These are phyloP conservation scores for Chaetomium cochliodes DNA, from an alignment of 495 filamentous ascomycete species.

Conservation along the genomic window DNA sequence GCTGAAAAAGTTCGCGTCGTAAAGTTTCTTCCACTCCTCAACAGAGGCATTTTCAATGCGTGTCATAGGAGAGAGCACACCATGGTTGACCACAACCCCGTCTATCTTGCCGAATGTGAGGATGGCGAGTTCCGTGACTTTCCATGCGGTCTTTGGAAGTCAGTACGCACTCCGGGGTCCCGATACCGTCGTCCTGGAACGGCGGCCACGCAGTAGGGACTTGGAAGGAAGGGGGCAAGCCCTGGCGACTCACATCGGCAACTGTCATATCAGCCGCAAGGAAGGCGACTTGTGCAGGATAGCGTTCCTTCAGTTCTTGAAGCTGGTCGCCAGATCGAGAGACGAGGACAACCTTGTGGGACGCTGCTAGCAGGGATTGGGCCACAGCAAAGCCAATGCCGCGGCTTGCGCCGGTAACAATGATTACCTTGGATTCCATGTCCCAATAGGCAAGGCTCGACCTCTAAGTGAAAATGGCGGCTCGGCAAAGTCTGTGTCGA, in stretches of 20 bases:
- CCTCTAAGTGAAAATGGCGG: neutral
- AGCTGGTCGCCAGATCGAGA: constrained; percentile 69
- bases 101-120: constrained; percentile 71
- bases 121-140: constrained; percentile 62
- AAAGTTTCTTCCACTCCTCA: constrained; percentile 72
- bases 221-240: neutral
- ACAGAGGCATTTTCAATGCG: constrained; percentile 61
- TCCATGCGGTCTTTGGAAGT: constrained; percentile 50
- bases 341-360: constrained; percentile 71
- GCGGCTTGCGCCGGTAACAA: constrained; percentile 68
- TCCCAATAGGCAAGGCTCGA: constrained; percentile 13
- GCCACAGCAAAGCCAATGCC: constrained; percentile 83
- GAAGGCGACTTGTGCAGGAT: constrained; percentile 65
- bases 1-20: constrained; percentile 82
- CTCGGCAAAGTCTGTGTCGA: constrained; percentile 4
- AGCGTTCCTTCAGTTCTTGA: constrained; percentile 61
- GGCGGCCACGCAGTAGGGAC: too few species aligned
- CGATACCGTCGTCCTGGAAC: neutral
- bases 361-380: constrained; percentile 64
- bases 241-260: constrained; percentile 46
- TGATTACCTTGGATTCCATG: constrained; percentile 55
- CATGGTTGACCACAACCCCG: constrained; percentile 85
- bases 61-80: constrained; percentile 72
- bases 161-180: constrained; percentile 4
- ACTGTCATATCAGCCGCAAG: constrained; percentile 76